phyloP scores from a whole-genome alignment of 305 asterid genomes.

The Solanum hybrid region DNA sequence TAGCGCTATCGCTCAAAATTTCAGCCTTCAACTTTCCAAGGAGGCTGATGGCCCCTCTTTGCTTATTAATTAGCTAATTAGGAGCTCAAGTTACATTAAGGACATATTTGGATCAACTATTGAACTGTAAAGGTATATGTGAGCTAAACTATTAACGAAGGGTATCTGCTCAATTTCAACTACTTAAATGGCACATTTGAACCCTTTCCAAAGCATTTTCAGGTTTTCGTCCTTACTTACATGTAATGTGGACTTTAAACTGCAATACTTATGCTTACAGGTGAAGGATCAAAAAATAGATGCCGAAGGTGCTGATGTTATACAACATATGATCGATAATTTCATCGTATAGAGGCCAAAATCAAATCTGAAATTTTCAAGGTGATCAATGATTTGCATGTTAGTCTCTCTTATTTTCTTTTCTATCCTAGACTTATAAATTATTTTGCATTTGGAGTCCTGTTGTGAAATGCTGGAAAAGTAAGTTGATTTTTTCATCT shows the following conservation, averaged over 20 bases:
- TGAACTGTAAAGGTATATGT: neutral
- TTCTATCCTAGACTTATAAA: neutral
- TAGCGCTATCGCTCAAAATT: neutral
- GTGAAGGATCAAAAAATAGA: slow-evolving; percentile 64
- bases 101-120: neutral
- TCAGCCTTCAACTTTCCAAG: neutral
- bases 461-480: neutral
- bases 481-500: neutral
- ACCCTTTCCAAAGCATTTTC: neutral
- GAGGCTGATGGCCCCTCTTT: neutral
- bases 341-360: slow-evolving; percentile 38
- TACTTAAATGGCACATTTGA: neutral
- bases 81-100: neutral
- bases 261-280: slow-evolving; percentile 23
- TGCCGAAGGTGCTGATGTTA: slow-evolving; percentile 87
- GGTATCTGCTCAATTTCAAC: neutral
- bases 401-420: neutral
- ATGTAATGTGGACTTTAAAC: neutral
- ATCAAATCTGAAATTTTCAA: neutral
- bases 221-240: neutral
- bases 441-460: neutral
- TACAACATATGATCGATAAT: slow-evolving; percentile 90
- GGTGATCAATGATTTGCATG: neutral
- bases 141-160: neutral
- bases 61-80: neutral